Base-by-base conservation (phyloP, 208 protist genomes). In the Trypanosoma congolense region DNA sequence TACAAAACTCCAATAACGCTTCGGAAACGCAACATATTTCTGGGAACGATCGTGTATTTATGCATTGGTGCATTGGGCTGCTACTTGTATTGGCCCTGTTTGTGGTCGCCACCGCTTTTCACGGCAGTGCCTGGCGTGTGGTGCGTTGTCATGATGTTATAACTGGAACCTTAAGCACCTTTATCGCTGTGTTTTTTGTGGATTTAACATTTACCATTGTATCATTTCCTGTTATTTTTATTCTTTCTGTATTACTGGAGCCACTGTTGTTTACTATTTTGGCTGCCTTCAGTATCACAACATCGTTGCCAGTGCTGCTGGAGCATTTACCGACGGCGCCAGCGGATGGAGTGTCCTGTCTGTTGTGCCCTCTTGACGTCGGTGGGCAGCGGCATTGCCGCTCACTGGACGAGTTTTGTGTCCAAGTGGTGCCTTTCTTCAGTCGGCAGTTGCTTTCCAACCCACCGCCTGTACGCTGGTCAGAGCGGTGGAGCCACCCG, bases 231-330 rank as follows among this genome's bases (percentile, higher is more conserved):
- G 4, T 61, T 26, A 12, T 61, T 10, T 47, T 68, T 31, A 24
- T 61, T 2, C 61, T 24, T 47, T 68, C 41, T 56, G 51, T 54
- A n/a, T 16, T 61, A 10, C 22, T 68, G 30, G 54, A 68, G 24
- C 54, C 55, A 24, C 9, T 61, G 22, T n/a, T 68, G 12, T 61
- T 68, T 46, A 35, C 36, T 46, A 2, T 44, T 56, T 4, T 42
- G 2, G 9, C 45, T n/a, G 12, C 28, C 14, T 58, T 58, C 16
- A 9, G 22, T 25, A 24, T 40, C 38, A 9, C 14, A 0, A 8
- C 29, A 4, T 24, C 10, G 26, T 29, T 47, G 18, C 48, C 38
- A 5, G 25, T 63, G 6, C 28, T 63, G 8, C 3, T 47, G 3
- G 24, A 56, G 38, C 57, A 48, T 38, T 10, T 56, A 18, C 38